These are phyloP conservation scores for Jamesozyma gamospora DNA, from an alignment of 805 yeast species.

Conservation along the genomic window DNA sequence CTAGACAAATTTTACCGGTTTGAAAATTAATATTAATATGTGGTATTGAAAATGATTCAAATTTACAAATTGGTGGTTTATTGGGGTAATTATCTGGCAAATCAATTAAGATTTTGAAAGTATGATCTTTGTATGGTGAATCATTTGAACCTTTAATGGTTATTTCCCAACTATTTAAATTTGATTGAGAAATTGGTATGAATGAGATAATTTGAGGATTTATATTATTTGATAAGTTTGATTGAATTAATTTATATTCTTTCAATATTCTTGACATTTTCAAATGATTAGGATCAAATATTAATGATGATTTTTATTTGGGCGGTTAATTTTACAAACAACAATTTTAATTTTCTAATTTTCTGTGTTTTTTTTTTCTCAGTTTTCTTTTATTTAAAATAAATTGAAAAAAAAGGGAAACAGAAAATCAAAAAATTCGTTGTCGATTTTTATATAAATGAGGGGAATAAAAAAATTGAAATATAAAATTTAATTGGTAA, in stretches of 20 bases:
- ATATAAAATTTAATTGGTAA: neutral
- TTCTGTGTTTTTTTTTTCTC: too few relatives aligned
- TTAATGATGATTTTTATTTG: too few relatives aligned
- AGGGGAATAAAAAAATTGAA: neutral
- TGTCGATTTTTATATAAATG: too few relatives aligned
- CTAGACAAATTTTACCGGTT: conserved; percentile 64
- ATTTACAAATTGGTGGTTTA: conserved; percentile 46
- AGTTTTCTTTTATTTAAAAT: too few relatives aligned
- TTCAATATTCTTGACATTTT: conserved; percentile 12
- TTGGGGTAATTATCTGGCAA: conserved; percentile 46
- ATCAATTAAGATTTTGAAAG: conserved; percentile 40
- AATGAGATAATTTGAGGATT: conserved; percentile 29
- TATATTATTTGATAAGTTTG: neutral
- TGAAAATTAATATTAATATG: conserved; percentile 42
- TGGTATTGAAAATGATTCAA: conserved; percentile 31
- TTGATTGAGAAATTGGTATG: conserved; percentile 35
- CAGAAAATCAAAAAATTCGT: too few relatives aligned
- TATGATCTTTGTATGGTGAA: conserved; percentile 40
- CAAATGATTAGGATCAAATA: neutral
- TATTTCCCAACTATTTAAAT: conserved; percentile 45
- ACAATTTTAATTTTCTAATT: too few relatives aligned
- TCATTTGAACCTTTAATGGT: conserved; percentile 41
- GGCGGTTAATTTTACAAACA: too few relatives aligned
- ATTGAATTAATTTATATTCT: conserved; percentile 12
- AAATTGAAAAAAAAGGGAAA: too few relatives aligned